Conservation (phyloP, 2,329 filamentous ascomycete species). For the Xylaria hypoxylon region DNA sequence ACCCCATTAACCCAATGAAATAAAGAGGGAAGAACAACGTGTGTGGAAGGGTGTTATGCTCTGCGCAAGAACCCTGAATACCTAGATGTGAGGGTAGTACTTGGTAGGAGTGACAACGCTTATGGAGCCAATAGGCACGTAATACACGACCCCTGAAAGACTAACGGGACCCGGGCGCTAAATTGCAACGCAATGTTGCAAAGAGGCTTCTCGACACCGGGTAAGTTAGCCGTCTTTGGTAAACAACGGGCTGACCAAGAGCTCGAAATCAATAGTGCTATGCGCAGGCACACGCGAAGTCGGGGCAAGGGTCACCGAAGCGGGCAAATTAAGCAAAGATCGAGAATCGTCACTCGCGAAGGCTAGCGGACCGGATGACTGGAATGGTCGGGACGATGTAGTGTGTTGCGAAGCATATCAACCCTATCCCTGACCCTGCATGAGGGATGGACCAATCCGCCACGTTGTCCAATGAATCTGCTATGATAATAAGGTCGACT, state of each 20-base stretch:
- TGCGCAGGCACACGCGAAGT: slow-evolving; percentile 28
- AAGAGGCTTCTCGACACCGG: slow-evolving; percentile 28
- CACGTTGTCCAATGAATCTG: slow-evolving; percentile 32
- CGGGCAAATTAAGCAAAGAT: slow-evolving; percentile 31
- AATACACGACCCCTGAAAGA: slow-evolving; percentile 14
- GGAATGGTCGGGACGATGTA: slow-evolving; percentile 28
- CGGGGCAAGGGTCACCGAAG: slow-evolving; percentile 17
- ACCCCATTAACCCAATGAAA: not conserved
- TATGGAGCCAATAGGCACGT: slow-evolving; percentile 27
- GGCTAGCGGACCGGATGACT: slow-evolving; percentile 25
- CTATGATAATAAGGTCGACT: slow-evolving; percentile 20
- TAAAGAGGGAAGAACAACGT: not conserved
- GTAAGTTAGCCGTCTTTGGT: slow-evolving; percentile 34
- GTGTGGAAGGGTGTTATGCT: slow-evolving; percentile 9
- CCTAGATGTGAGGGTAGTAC: slow-evolving; percentile 11
- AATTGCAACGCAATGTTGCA: slow-evolving; percentile 37
- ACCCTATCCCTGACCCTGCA: slow-evolving; percentile 25
- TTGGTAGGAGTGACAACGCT: slow-evolving; percentile 20
- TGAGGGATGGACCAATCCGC: slow-evolving; percentile 18
- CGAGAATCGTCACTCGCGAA: slow-evolving; percentile 1
- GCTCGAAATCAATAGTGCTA: slow-evolving; percentile 37
- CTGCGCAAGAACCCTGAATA: slow-evolving; percentile 10
- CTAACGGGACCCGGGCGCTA: slow-evolving; percentile 29
- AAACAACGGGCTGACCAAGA: slow-evolving; percentile 38
- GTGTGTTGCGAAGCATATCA: not conserved